These are phyloP conservation scores for Caryopteris hybrid DNA, from an alignment of 305 asterid genomes.

Conservation along the genomic window DNA sequence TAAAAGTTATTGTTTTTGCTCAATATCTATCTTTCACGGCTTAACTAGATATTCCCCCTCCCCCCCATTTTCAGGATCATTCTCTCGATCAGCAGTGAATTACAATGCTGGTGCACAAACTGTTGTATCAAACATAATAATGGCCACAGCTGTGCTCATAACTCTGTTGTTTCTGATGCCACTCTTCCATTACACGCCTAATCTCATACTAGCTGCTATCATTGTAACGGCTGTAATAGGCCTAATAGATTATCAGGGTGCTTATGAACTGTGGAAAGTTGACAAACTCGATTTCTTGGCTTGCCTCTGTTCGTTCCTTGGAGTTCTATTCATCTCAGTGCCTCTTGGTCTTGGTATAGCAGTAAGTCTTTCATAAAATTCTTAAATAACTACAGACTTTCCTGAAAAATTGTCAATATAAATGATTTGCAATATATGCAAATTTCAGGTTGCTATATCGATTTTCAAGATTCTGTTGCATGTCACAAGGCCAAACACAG, in stretches of 20 bases:
- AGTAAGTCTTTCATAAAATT: constrained; percentile 32
- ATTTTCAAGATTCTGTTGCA: constrained; percentile 85
- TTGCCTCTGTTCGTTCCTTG: constrained; percentile 76
- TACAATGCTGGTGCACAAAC: constrained; percentile 85
- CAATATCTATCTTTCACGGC: neutral
- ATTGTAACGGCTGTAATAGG: constrained; percentile 87
- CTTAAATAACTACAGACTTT: neutral
- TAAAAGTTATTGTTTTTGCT: no score
- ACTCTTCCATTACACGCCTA: constrained; percentile 76
- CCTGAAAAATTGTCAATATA: neutral
- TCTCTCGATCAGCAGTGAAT: constrained; percentile 91
- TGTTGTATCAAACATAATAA: constrained; percentile 67
- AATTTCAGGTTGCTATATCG: constrained; percentile 70
- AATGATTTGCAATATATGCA: neutral
- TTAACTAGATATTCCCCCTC: no score
- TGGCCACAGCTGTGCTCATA: constrained; percentile 76
- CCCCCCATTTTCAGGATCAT: constrained; percentile 51
- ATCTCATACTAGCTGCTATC: constrained; percentile 77
- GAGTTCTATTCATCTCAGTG: constrained; percentile 94
- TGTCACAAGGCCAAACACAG: constrained; percentile 85
- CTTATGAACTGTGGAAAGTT: constrained; percentile 70
- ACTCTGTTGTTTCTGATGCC: constrained; percentile 90
- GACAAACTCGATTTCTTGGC: constrained; percentile 90
- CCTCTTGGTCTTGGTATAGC: constrained; percentile 88
- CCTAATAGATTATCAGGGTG: constrained; percentile 69